Conservation (phyloP, 768 basidiomycete genomes). For the Trametes maxima region DNA sequence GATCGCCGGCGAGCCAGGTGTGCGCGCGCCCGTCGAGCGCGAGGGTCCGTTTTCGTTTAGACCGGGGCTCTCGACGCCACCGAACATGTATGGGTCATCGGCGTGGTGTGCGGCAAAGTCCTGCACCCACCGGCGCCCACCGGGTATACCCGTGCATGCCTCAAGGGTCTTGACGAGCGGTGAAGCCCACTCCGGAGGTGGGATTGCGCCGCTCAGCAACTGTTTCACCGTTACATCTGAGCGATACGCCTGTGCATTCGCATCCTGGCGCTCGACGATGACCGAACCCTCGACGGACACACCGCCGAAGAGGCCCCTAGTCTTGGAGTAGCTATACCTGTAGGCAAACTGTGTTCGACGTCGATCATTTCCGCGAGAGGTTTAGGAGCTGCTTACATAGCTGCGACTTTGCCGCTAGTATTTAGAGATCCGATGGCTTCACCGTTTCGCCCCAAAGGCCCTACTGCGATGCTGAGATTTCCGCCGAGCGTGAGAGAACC, state of each 20-base stretch:
- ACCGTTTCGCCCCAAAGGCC: conserved; percentile 93
- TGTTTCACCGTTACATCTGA: conserved; percentile 74
- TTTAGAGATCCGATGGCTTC: conserved; percentile 87
- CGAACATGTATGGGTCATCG: conserved; percentile 56
- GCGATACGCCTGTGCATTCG: conserved; percentile 81
- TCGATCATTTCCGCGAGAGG: background rate
- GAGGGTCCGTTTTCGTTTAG: conserved; percentile 27
- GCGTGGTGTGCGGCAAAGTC: conserved; percentile 45
- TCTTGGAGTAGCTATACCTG: conserved; percentile 91
- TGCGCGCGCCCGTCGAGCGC: conserved; percentile 1
- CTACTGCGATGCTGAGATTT: conserved; percentile 86
- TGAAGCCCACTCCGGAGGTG: conserved; percentile 79
- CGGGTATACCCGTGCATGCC: conserved; percentile 69
- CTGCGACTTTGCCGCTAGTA: conserved; percentile 84
- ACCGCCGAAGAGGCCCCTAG: conserved; percentile 92
- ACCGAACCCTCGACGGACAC: conserved; percentile 87
- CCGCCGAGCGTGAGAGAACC: conserved; percentile 91
- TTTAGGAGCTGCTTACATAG: conserved; percentile 60
- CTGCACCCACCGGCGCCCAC: conserved; percentile 65
- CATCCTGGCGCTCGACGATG: conserved; percentile 93
- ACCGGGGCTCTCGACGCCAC: conserved; percentile 48
- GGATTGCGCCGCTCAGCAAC: conserved; percentile 77
- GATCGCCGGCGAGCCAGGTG: background rate
- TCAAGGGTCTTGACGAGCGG: conserved; percentile 75
- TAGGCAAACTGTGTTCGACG: conserved; percentile 3